phyloP scores from a whole-genome alignment of 345 rosid species.

The Mercurialis annua region DNA sequence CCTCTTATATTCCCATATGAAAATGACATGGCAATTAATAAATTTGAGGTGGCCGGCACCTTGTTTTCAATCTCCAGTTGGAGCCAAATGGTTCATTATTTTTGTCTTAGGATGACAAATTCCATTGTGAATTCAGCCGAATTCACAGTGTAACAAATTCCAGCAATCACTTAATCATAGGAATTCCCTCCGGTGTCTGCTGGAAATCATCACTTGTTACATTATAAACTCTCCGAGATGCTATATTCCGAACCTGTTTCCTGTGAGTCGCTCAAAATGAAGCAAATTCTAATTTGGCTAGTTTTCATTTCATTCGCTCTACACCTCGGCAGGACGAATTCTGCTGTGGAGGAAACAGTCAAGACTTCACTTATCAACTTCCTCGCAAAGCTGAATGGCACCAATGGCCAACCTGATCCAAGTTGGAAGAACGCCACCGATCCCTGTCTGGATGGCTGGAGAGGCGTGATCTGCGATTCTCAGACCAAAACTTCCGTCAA shows the following conservation, averaged over 20 bases:
- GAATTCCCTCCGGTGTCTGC: slow-evolving; percentile 23
- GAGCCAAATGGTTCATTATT: slow-evolving; percentile 17
- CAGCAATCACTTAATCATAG: slow-evolving; percentile 26
- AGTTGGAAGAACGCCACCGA: slow-evolving; percentile 38
- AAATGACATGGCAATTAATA: slow-evolving; percentile 12
- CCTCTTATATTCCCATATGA: slow-evolving; percentile 5
- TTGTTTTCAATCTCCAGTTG: neutral
- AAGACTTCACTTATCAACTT: slow-evolving; percentile 28
- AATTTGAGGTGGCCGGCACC: slow-evolving; percentile 27
- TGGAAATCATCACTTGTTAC: neutral
- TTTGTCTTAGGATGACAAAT: slow-evolving; percentile 19
- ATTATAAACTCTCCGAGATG: neutral
- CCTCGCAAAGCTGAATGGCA: slow-evolving; percentile 30
- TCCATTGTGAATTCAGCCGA: slow-evolving; percentile 36
- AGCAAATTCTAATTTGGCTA: slow-evolving; percentile 21
- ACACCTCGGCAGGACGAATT: slow-evolving; percentile 17
- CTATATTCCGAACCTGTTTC: slow-evolving; percentile 13
- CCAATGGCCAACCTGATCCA: slow-evolving; percentile 19
- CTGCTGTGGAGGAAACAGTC: slow-evolving; percentile 25
- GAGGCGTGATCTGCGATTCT: slow-evolving; percentile 26
- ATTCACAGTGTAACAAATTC: slow-evolving; percentile 5
- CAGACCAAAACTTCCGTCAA: slow-evolving; percentile 24
- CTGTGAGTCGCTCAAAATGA: slow-evolving; percentile 28
- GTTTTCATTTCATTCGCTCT: slow-evolving; percentile 25
- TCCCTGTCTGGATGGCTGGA: slow-evolving; percentile 46